Conservation (phyloP, 768 basidiomycete species). For the Exsudoporus frostii region DNA sequence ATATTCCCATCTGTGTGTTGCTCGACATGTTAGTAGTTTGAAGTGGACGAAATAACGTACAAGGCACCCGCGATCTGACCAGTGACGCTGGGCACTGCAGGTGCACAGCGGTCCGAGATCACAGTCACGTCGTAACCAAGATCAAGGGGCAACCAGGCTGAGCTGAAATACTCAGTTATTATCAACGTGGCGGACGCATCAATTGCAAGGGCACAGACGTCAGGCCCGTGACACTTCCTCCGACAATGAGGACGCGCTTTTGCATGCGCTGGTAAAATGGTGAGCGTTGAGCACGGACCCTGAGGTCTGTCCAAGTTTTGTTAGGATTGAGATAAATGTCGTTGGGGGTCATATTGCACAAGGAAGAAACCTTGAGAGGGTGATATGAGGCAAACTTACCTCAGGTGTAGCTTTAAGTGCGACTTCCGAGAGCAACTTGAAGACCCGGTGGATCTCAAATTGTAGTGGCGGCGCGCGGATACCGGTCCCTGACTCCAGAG, state of each 20-base stretch:
- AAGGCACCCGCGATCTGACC: neutral
- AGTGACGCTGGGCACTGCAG: neutral
- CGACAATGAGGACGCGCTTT: neutral
- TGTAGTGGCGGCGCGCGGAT: neutral
- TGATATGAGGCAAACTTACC: neutral
- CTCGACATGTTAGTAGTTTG: neutral
- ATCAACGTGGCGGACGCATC: neutral
- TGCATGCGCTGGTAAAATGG: neutral
- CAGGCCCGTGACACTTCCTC: neutral
- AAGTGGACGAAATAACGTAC: neutral
- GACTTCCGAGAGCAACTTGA: neutral
- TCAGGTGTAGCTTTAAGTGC: neutral
- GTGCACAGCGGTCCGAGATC: neutral
- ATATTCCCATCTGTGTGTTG: neutral
- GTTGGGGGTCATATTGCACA: neutral
- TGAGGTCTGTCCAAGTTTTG: neutral
- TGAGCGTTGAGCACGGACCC: neutral
- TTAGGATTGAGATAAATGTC: neutral
- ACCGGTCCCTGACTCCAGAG: neutral
- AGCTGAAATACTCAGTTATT: neutral
- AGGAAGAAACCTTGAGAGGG: neutral
- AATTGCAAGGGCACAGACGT: neutral
- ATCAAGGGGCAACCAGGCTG: neutral
- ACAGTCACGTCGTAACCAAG: neutral
- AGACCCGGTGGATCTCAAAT: neutral